Conservation (phyloP, 2,329 filamentous ascomycete genomes). For the Penicillium sp. region DNA sequence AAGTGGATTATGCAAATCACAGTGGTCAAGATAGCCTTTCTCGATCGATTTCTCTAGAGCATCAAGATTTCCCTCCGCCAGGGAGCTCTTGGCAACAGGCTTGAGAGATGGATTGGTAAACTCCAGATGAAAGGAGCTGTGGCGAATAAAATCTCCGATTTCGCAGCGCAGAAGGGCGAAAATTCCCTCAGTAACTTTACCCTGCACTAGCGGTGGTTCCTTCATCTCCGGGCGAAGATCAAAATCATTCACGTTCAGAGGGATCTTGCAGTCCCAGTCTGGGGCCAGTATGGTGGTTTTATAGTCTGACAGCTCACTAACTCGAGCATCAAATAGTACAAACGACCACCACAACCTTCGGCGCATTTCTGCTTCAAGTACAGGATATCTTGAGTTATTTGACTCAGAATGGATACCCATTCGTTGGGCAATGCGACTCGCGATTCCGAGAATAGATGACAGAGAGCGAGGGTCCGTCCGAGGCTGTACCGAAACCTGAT, state of each 20-base stretch:
- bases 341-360: slow-evolving; percentile 75
- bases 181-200: slow-evolving; percentile 16
- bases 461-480: slow-evolving; percentile 62
- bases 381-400: slow-evolving; percentile 46
- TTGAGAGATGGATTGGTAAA: slow-evolving; percentile 44
- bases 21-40: slow-evolving; percentile 51
- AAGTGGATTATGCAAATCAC: slow-evolving; percentile 47
- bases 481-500: slow-evolving; percentile 60
- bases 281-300: slow-evolving; percentile 43
- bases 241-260: slow-evolving; percentile 49
- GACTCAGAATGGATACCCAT: slow-evolving; percentile 71
- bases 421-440: slow-evolving; percentile 68
- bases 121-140: slow-evolving; percentile 48
- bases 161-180: slow-evolving; percentile 21
- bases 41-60: slow-evolving; percentile 45
- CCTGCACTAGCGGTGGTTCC: slow-evolving; percentile 18
- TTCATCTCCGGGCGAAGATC: slow-evolving; percentile 48
- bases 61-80: slow-evolving; percentile 34
- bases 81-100: slow-evolving; percentile 32
- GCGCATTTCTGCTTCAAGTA: slow-evolving; percentile 70
- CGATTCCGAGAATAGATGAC: slow-evolving; percentile 66
- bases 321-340: slow-evolving; percentile 68
- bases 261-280: slow-evolving; percentile 50
- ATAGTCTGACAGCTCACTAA: slow-evolving; percentile 67
- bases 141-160: slow-evolving; percentile 20